Conservation (phyloP, 1,284 basidiomycete species). For the Moesziomyces sp. region DNA sequence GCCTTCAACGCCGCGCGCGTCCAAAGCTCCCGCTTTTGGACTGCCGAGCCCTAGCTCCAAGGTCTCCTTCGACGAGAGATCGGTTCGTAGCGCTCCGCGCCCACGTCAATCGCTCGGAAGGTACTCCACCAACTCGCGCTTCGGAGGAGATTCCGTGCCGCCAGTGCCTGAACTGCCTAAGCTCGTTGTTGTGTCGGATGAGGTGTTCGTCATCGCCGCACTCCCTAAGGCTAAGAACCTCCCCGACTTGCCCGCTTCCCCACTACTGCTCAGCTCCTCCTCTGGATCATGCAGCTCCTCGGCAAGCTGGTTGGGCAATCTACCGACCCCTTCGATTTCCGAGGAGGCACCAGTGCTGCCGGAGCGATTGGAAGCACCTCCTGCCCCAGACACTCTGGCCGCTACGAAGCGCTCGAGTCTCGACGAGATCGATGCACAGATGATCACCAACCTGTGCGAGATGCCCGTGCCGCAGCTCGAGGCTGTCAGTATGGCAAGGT, state of each 20-base stretch:
- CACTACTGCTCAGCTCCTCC: conserved; percentile 1
- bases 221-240: neutral
- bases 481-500: neutral
- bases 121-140: neutral
- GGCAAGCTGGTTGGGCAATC: conserved; percentile 18
- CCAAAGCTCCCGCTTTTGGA: neutral
- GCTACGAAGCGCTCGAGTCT: conserved; percentile 20
- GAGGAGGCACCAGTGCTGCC: conserved; percentile 10
- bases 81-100: neutral
- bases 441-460: conserved; percentile 31
- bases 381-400: neutral
- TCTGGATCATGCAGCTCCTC: conserved; percentile 2
- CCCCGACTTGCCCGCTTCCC: neutral
- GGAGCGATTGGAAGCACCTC: neutral
- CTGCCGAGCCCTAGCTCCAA: neutral
- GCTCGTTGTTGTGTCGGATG: conserved; percentile 16
- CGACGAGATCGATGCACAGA: conserved; percentile 34
- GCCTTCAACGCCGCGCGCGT: conserved; percentile 7
- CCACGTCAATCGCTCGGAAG: neutral
- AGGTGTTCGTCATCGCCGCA: conserved; percentile 24
- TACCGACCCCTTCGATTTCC: neutral
- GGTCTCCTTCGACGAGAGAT: neutral
- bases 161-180: conserved; percentile 21
- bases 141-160: conserved; percentile 1
- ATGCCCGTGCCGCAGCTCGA: neutral